A percentile compares a stretch with the other conserved stretches of the same genome.
Conservation (phyloP, 495 filamentous ascomycete species). For the Bombardia bombarda region DNA sequence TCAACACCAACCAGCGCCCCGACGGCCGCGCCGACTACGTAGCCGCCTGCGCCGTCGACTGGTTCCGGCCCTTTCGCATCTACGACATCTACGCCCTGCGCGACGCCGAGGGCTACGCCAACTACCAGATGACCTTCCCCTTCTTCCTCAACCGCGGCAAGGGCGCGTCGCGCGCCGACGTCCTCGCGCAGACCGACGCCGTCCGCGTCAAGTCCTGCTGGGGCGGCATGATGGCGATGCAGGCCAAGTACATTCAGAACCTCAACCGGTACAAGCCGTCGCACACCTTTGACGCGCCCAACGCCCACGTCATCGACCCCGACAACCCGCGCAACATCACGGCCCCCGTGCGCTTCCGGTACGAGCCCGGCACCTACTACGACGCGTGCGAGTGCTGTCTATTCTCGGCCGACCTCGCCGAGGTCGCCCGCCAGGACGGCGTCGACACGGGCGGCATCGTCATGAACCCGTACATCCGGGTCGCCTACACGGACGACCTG, state of each 20-base stretch:
- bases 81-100: slow-evolving; percentile 78
- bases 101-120: slow-evolving; percentile 61
- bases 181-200: slow-evolving; percentile 54
- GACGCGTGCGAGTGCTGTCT: slow-evolving; percentile 77
- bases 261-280: slow-evolving; percentile 12
- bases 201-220: slow-evolving; percentile 72
- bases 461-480: slow-evolving; percentile 66
- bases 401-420: slow-evolving; percentile 60
- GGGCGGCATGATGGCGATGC: slow-evolving; percentile 76
- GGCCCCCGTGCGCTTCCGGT: slow-evolving; percentile 55
- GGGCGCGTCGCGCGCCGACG: slow-evolving; percentile 48
- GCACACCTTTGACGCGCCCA: slow-evolving; percentile 13
- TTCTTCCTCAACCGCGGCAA: slow-evolving; percentile 58
- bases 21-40: slow-evolving; percentile 56
- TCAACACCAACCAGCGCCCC: slow-evolving; percentile 58
- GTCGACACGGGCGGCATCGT: slow-evolving; percentile 46
- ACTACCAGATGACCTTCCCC: slow-evolving; percentile 66
- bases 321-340: slow-evolving; percentile 15
- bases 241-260: slow-evolving; percentile 54
- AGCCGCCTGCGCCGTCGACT: slow-evolving; percentile 78
- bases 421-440: slow-evolving; percentile 19
- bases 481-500: slow-evolving; percentile 50
- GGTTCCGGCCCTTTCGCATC: slow-evolving; percentile 66
- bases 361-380: slow-evolving; percentile 58
- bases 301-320: slow-evolving; percentile 20